Conservation (phyloP, 2,329 filamentous ascomycete species). For the Aspergillus aculeatinus region DNA sequence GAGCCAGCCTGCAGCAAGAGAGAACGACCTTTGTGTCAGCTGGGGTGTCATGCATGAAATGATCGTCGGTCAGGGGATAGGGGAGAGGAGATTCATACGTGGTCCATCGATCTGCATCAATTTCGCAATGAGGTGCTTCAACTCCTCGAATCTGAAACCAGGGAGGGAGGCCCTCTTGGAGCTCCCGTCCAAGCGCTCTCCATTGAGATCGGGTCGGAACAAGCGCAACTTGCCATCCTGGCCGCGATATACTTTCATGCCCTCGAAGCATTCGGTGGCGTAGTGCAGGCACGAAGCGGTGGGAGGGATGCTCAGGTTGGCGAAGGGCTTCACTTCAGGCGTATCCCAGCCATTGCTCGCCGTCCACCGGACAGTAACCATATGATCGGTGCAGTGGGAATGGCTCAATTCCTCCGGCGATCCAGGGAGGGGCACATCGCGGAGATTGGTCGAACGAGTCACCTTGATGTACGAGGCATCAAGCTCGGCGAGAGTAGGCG, state of each 20-base stretch:
- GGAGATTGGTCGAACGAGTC: conserved; percentile 37
- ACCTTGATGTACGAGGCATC: conserved; percentile 42
- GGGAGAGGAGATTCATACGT: conserved; percentile 45
- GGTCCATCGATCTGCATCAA: conserved; percentile 66
- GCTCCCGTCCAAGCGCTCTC: conserved; percentile 59
- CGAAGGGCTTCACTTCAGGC: conserved; percentile 74
- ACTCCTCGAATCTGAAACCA: conserved; percentile 66
- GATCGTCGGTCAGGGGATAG: neutral
- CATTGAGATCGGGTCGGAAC: conserved; percentile 75
- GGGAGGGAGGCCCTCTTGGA: conserved; percentile 70
- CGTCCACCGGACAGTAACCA: conserved; percentile 74
- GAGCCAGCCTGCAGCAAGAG: conserved; percentile 63
- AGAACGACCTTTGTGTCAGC: neutral
- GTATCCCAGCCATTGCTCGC: conserved; percentile 65
- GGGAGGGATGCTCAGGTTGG: conserved; percentile 73
- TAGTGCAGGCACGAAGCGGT: conserved; percentile 83
- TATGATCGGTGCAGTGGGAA: conserved; percentile 73
- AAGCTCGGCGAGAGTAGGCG: conserved; percentile 34
- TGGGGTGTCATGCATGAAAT: neutral
- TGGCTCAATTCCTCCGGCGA: conserved; percentile 43
- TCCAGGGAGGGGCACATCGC: conserved; percentile 38
- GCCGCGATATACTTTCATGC: conserved; percentile 70
- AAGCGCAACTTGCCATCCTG: conserved; percentile 70
- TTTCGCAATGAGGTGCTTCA: conserved; percentile 70
- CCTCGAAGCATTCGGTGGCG: conserved; percentile 88